These are phyloP conservation scores for Haplosporangium sp. DNA, from an alignment of 371 early-diverging fungal genomes.

Conservation along the genomic window DNA sequence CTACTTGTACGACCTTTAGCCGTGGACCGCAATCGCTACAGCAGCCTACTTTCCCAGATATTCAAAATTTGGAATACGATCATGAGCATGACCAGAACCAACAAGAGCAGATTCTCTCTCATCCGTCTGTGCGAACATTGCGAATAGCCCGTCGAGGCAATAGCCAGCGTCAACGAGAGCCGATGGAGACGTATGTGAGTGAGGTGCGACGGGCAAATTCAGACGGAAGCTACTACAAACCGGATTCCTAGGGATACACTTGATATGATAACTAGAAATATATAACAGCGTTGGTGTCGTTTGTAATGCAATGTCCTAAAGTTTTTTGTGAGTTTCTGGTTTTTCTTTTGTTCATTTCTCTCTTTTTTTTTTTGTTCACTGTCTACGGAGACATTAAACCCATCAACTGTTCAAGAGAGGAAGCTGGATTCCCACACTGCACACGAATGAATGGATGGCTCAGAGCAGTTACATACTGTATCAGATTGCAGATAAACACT, in stretches of 20 bases:
- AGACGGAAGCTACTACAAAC: slow-evolving; percentile 5
- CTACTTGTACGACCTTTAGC: slow-evolving; percentile 12
- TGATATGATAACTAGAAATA: neutral
- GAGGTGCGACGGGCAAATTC: neutral
- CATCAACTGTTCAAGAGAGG: no score
- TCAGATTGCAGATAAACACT: no score
- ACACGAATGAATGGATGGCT: no score
- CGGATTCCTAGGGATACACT: slow-evolving; percentile 3
- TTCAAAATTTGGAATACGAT: no score
- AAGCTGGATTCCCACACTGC: no score
- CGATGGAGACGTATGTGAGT: slow-evolving; percentile 13
- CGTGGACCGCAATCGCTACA: slow-evolving; percentile 35
- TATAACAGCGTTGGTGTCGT: neutral
- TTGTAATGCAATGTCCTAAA: no score
- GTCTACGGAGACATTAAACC: no score
- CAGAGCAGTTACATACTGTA: no score
- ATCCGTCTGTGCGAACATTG: slow-evolving; percentile 15
- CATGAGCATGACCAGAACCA: slow-evolving; percentile 10
- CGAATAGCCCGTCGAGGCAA: slow-evolving; percentile 5
- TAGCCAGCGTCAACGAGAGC: neutral
- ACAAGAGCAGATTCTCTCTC: slow-evolving; percentile 9
- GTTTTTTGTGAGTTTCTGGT: no score
- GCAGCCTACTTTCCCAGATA: neutral
- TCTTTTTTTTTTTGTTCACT: no score
- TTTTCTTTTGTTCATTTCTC: no score